Percentiles rank a stretch among this genome's conserved stretches.
Conservation (phyloP, 148 eudicot genomes). For the Cornus florida region DNA sequence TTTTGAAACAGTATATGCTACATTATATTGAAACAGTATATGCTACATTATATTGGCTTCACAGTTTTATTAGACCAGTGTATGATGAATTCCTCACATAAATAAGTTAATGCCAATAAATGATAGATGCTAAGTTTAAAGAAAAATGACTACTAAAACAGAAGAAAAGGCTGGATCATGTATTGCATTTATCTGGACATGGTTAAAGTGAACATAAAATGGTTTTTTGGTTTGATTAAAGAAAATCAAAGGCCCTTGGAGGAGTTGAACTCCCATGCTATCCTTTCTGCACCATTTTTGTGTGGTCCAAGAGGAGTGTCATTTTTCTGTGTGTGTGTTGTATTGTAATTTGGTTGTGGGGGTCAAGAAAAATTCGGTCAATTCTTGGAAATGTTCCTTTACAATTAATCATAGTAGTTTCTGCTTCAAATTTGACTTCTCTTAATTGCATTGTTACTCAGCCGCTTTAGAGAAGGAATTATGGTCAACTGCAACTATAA, state of each 20-base stretch:
- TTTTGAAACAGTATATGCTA: too few relatives aligned
- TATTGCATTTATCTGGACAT: not conserved
- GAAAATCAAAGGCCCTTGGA: not conserved
- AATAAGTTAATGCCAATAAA: not conserved
- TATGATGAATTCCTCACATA: too few relatives aligned
- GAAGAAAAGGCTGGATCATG: not conserved
- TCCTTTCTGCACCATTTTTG: not conserved
- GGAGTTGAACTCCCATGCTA: not conserved
- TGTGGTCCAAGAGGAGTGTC: not conserved
- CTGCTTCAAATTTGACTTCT: not conserved
- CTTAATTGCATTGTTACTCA: constrained; percentile 23
- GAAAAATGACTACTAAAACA: not conserved
- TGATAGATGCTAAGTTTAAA: not conserved
- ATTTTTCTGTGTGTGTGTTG: too few relatives aligned
- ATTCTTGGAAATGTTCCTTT: not conserved
- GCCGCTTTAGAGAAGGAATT: constrained; percentile 82
- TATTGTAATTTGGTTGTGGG: not conserved
- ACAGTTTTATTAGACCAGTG: too few relatives aligned
- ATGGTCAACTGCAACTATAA: constrained; percentile 60
- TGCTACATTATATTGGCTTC: too few relatives aligned
- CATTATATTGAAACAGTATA: too few relatives aligned
- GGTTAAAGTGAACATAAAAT: not conserved
- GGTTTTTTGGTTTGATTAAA: not conserved
- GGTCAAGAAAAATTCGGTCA: not conserved
- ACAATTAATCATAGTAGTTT: not conserved